phyloP scores from a whole-genome alignment of 768 basidiomycete genomes.

The Cubamyces lactineus region DNA sequence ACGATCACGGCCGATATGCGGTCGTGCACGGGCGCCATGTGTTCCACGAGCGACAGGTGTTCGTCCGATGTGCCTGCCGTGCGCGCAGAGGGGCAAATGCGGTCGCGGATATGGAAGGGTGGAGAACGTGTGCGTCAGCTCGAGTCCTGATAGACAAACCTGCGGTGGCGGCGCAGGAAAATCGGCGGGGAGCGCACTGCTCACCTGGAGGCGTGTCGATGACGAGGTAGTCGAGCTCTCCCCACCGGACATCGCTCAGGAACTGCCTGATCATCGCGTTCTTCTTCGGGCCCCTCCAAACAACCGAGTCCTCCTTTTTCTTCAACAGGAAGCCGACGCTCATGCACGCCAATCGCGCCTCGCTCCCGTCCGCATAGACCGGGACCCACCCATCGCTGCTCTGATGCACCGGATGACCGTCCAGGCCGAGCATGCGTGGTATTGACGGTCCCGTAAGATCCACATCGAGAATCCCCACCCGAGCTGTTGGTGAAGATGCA shows the following conservation, averaged over 20 bases:
- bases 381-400: slow-evolving; percentile 98
- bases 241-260: slow-evolving; percentile 93
- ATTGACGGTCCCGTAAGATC: slow-evolving; percentile 95
- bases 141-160: slow-evolving; percentile 4
- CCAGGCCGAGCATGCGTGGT: slow-evolving; percentile 92
- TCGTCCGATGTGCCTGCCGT: slow-evolving; percentile 95
- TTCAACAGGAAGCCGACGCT: slow-evolving; percentile 94
- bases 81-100: not conserved
- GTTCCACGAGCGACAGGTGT: slow-evolving; percentile 93
- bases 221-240: slow-evolving; percentile 87
- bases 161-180: not conserved
- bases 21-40: slow-evolving; percentile 82
- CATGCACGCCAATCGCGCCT: slow-evolving; percentile 87
- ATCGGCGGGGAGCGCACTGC: slow-evolving; percentile 26
- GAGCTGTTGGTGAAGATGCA: slow-evolving; percentile 62
- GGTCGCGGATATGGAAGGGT: not conserved
- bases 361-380: slow-evolving; percentile 86
- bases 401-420: slow-evolving; percentile 87
- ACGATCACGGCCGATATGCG: slow-evolving; percentile 87
- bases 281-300: slow-evolving; percentile 99
- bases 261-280: slow-evolving; percentile 98
- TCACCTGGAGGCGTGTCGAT: slow-evolving; percentile 97
- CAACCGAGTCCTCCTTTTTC: slow-evolving; percentile 88
- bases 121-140: slow-evolving; percentile 27
- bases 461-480: slow-evolving; percentile 90